phyloP scores from a whole-genome alignment of 495 filamentous ascomycete species.

The Penicillium roqueforti region DNA sequence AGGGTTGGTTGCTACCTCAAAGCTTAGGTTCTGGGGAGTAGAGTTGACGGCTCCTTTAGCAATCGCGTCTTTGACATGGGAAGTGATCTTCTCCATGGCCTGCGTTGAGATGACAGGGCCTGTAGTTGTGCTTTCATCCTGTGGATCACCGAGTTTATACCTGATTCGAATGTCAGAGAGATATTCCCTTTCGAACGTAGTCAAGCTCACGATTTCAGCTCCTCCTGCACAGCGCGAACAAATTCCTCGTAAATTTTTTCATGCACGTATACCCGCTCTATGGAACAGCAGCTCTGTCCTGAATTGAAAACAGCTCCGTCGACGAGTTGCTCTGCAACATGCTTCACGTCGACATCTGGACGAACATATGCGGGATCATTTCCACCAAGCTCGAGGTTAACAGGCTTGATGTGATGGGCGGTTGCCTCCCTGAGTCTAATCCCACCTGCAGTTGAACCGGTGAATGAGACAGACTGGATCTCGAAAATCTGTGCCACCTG shows the following conservation, averaged over 20 bases:
- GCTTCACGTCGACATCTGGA: conserved; percentile 77
- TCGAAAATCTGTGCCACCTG: conserved; percentile 68
- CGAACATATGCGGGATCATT: conserved; percentile 92
- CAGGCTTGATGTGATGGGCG: conserved; percentile 70
- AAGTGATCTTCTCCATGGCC: conserved; percentile 64
- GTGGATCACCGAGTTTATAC: conserved; percentile 86
- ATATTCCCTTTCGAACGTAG: neutral
- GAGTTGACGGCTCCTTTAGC: conserved; percentile 74
- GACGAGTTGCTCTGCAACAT: conserved; percentile 89
- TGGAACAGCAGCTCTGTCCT: conserved; percentile 91
- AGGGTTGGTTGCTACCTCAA: conserved; percentile 37
- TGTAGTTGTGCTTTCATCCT: conserved; percentile 70
- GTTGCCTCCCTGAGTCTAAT: conserved; percentile 78
- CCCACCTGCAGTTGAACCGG: conserved; percentile 84
- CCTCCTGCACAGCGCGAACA: conserved; percentile 67
- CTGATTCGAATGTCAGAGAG: conserved; percentile 32
- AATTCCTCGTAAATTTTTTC: conserved; percentile 80
- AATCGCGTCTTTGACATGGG: conserved; percentile 80
- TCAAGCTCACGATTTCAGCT: conserved; percentile 50
- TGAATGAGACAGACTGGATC: conserved; percentile 80
- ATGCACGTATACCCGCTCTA: conserved; percentile 91
- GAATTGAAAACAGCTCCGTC: conserved; percentile 96
- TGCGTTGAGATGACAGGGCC: conserved; percentile 83
- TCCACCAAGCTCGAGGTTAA: conserved; percentile 87
- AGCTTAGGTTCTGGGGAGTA: conserved; percentile 79